Evolutionary conservation across 768 basidiomycete genomes (phyloP).

Genomic region (Lentinula aciculospora): DNA sequence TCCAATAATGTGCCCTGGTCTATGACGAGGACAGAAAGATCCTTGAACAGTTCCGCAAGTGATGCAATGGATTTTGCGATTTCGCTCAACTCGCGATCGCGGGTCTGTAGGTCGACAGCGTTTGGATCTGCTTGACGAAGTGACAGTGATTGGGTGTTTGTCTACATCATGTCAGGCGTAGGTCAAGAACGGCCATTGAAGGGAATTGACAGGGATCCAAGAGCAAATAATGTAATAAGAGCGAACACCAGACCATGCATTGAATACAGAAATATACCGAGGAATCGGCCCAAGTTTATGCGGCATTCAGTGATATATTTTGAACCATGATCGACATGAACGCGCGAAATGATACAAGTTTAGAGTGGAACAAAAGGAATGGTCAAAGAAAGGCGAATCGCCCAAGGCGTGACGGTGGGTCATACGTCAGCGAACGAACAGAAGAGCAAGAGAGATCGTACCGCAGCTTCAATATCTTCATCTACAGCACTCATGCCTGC

Average conservation of each 20-base stretch:
- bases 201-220: background rate
- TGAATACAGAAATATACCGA: background rate
- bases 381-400: conserved; percentile 5
- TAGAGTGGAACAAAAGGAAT: no score
- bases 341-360: background rate
- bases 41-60: conserved; percentile 94
- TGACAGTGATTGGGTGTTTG: conserved; percentile 27
- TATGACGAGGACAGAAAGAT: conserved; percentile 87
- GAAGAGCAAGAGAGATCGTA: conserved; percentile 33
- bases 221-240: background rate
- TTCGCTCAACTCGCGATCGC: conserved; percentile 72
- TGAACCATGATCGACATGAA: conserved; percentile 1
- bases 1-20: conserved; percentile 97
- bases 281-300: background rate
- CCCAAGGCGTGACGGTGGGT: conserved; percentile 2
- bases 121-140: conserved; percentile 32
- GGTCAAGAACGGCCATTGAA: background rate
- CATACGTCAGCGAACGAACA: conserved; percentile 11
- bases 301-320: background rate
- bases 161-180: conserved; percentile 11
- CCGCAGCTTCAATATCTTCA: conserved; percentile 86
- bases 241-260: background rate
- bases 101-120: conserved; percentile 34
- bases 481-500: conserved; percentile 83
- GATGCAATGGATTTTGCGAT: conserved; percentile 90